Evolutionary conservation across 78 protist genomes (phyloP).

Genomic region (Mastigamoeba balamuthi): DNA sequence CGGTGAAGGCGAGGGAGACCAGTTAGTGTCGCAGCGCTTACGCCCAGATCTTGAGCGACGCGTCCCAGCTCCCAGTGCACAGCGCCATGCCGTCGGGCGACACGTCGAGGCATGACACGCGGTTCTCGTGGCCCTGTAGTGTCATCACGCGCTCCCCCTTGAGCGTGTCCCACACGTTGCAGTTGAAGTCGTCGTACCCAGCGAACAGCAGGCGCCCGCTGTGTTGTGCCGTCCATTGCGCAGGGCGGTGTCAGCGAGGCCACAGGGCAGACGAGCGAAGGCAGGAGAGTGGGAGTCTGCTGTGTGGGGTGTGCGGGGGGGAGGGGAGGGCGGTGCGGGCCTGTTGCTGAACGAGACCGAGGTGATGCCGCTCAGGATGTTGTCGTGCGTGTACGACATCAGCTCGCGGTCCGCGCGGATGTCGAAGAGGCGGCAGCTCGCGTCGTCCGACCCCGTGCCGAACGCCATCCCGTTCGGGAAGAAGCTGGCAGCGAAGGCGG

Average conservation of each 20-base stretch:
- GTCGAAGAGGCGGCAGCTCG: slow-evolving; percentile 88
- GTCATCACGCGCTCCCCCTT: slow-evolving; percentile 62
- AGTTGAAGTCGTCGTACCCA: slow-evolving; percentile 81
- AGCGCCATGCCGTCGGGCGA: slow-evolving; percentile 87
- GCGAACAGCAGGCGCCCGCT: slow-evolving; percentile 65
- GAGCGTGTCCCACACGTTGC: slow-evolving; percentile 92
- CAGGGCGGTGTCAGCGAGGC: too few relatives aligned
- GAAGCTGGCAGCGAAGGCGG: slow-evolving; percentile 15
- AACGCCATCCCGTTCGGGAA: slow-evolving; percentile 70
- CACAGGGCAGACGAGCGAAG: not conserved
- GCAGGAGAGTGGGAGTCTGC: not conserved
- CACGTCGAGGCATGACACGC: slow-evolving; percentile 90
- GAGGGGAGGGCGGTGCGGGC: too few relatives aligned
- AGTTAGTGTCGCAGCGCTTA: too few relatives aligned
- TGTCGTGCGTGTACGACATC: slow-evolving; percentile 55
- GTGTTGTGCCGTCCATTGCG: slow-evolving; percentile 62
- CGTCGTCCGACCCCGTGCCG: slow-evolving; percentile 95
- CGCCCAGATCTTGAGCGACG: too few relatives aligned
- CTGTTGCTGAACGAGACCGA: slow-evolving; percentile 75
- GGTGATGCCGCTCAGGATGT: slow-evolving; percentile 78
- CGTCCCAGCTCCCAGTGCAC: slow-evolving; percentile 94
- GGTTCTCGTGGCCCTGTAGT: slow-evolving; percentile 83
- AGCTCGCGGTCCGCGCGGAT: slow-evolving; percentile 89
- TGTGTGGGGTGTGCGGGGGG: not conserved
- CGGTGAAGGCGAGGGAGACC: too few relatives aligned